Evolutionary conservation across 2,329 filamentous ascomycete genomes (phyloP), one percentile per base, ranked within the genome.

Genomic region (Beauveria medogensis): DNA sequence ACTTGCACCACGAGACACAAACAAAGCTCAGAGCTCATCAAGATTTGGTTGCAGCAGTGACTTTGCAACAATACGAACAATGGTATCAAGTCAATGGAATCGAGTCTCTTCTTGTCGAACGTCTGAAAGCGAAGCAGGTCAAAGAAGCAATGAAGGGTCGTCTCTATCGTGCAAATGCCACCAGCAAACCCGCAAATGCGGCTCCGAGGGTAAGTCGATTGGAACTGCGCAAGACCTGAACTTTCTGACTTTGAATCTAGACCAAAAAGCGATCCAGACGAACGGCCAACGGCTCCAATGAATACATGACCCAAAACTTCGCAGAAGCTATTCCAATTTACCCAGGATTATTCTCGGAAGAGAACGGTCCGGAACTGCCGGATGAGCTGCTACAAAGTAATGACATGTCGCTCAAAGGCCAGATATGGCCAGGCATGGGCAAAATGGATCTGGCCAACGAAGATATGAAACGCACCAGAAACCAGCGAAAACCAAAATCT

Each of bases 1-100:
- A 97, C 72, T 78, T 97, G 40, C 87, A 91, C 63, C 84, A 91
- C 70, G 86, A 90, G 68, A 95, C 92, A 77, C 91, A 91, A 69
- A 81, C 91, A 57, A 87, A 91, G 68, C 84, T 96, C 65, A 84
- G 83, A 61, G 84, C 87, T 60, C 82, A 85, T 59, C 80, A 83
- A 51, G 89, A 95, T 63, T 73, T 80, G n/a, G 76, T 76, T n/a
- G 85, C 88, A n/a, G 79, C 81, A 26, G 72, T 81, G 12, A 72
- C 82, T 37, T 78, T 96, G 50, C 80, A 85, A 41, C 76, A 80
- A 50, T 97, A 91, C 69, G 86, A 95, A 60, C 75, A 78, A 41
- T 97, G 93, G 93, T 95, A 92, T 69, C 78, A 81, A 18, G 77
- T 80, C 30, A 83, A 92, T 74, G 82, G 83, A 37, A 84, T 97